phyloP scores from a whole-genome alignment of 129 eudicot genomes.

The Pittosporum tobira region DNA sequence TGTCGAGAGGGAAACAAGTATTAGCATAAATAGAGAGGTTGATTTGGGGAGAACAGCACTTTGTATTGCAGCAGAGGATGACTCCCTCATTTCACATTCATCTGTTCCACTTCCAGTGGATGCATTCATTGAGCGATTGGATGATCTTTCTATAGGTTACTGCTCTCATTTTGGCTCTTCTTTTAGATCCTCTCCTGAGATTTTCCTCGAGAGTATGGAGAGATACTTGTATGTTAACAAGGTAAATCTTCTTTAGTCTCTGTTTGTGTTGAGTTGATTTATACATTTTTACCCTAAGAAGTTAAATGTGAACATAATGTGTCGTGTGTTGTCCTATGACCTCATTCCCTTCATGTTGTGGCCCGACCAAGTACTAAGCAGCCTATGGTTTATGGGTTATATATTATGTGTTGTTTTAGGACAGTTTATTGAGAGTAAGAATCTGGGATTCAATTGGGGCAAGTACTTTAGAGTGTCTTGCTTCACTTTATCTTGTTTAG shows the following conservation, averaged over 20 bases:
- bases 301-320: too few species aligned
- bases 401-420: not conserved
- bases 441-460: not conserved
- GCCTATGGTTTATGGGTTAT: not conserved
- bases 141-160: constrained; percentile 59
- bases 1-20: constrained; percentile 81
- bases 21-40: constrained; percentile 41
- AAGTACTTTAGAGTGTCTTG: too few species aligned
- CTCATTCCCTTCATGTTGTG: too few species aligned
- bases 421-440: not conserved
- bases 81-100: constrained; percentile 80
- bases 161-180: constrained; percentile 66
- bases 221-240: constrained; percentile 60
- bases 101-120: constrained; percentile 95
- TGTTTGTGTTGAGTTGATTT: not conserved
- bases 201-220: constrained; percentile 55
- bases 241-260: constrained; percentile 24
- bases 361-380: too few species aligned
- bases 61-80: constrained; percentile 88
- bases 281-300: not conserved
- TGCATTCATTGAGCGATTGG: constrained; percentile 66
- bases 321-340: too few species aligned
- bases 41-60: constrained; percentile 80
- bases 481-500: too few species aligned
- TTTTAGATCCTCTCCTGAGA: constrained; percentile 58